Base-by-base conservation (phyloP, 2,329 filamentous ascomycete genomes). In the Aspergillus caelatus region DNA sequence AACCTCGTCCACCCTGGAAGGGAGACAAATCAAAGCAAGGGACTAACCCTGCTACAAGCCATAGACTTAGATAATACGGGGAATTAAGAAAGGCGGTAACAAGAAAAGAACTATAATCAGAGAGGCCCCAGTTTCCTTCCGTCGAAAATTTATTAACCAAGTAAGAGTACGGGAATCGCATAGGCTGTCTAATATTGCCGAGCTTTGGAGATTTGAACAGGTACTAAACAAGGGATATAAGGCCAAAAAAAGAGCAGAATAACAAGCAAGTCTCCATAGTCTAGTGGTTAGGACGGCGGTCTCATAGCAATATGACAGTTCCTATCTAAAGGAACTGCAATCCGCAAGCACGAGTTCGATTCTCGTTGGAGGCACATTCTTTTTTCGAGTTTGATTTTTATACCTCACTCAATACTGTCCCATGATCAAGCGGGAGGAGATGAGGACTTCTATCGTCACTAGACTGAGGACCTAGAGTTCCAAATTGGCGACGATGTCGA, bases 311-410 rank as follows among this genome's bases (percentile, higher is more conserved):
- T 26, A 55, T 55, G 52, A 55, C 52, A 26, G 21, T 3, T 39
- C 52, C 52, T 55, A 55, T 55, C 30, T 23, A 39, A 55, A 55
- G 52, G 52, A 39, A 19, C 21, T 55, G 52, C 32, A 30, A 55
- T 55, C 52, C 52, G 52, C 52, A 55, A 55, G 52, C 52, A 55
- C 52, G 52, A 55, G 52, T 55, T 55, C 52, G 52, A 55, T 55
- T 55, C 52, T 55, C 52, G 52, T 55, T 55, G 52, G 52, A 55
- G 19, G 52, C 52, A 55, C 2, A 16, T 16, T 11, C 4, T 30
- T 55, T 55, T 55, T 55, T 55, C 9, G 7, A 12, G 0, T 8
- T 11, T 14, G 0, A 34, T 32, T 21, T 34, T 32, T 26, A 26
- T 26, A 26, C 2, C 26, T 26, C 4, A 26, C 26, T 26, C 4